A percentile compares a stretch with the other conserved stretches of the same genome.
phyloP scores from a whole-genome alignment of 352 stramenopile species.

The Globisporangium uncinulatum region DNA sequence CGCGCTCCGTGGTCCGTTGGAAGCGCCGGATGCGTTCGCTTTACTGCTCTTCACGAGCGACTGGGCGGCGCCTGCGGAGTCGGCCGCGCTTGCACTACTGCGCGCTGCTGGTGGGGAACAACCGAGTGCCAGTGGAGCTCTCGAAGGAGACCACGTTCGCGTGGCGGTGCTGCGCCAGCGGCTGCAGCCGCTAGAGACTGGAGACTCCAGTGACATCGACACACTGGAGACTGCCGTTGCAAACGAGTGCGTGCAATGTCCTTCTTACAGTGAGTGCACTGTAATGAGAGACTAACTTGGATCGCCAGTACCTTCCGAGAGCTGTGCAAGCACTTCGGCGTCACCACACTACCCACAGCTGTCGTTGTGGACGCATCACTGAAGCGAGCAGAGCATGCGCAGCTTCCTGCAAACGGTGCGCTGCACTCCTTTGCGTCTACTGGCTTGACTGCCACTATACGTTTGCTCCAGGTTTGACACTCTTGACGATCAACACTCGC shows the following conservation, averaged over 20 bases:
- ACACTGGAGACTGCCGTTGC: not conserved
- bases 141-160: slow-evolving; percentile 7
- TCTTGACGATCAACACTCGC: no score
- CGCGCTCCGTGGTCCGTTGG: not conserved
- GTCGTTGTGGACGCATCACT: slow-evolving; percentile 19
- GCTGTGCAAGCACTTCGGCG: slow-evolving; percentile 35
- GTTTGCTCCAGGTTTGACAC: no score
- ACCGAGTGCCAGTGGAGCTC: slow-evolving; percentile 10
- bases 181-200: slow-evolving; percentile 6
- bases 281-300: no score
- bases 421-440: no score
- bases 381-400: not conserved
- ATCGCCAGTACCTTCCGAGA: slow-evolving; percentile 27
- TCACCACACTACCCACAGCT: slow-evolving; percentile 32
- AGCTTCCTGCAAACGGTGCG: not conserved
- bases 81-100: slow-evolving; percentile 23
- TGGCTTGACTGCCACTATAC: no score
- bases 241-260: not conserved
- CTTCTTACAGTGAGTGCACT: not conserved
- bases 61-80: slow-evolving; percentile 32
- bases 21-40: not conserved
- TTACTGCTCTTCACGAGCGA: slow-evolving; percentile 38
- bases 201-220: not conserved
- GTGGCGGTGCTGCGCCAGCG: slow-evolving; percentile 25
- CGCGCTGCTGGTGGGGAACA: slow-evolving; percentile 1